phyloP scores from a whole-genome alignment of 306 rosid genomes.

The Prunus davidiana region DNA sequence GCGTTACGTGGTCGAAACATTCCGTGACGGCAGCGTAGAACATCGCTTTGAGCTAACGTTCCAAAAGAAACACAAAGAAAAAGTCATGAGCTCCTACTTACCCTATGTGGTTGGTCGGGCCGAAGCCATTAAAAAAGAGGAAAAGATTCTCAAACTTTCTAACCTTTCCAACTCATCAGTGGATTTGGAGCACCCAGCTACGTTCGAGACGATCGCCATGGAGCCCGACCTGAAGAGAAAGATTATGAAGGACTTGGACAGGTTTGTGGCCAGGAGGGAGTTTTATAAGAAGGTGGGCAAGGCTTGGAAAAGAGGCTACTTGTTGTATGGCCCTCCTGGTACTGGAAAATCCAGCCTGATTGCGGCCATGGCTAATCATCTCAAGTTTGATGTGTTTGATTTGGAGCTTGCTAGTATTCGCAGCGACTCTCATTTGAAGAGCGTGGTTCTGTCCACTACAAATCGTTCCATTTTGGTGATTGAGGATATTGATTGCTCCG shows the following conservation, averaged over 20 bases:
- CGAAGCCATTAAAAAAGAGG: constrained; percentile 7
- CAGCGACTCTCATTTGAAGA: constrained; percentile 23
- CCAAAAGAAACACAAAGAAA: constrained; percentile 26
- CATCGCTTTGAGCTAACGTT: constrained; percentile 26
- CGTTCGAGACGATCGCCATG: constrained; percentile 39
- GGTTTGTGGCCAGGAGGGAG: too few species aligned
- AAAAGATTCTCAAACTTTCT: constrained; percentile 28
- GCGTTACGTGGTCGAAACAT: too few species aligned
- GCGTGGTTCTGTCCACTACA: constrained; percentile 21
- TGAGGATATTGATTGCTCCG: constrained; percentile 35
- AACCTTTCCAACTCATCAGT: neutral
- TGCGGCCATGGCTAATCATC: constrained; percentile 52
- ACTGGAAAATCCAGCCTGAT: constrained; percentile 39
- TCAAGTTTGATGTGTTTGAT: constrained; percentile 42
- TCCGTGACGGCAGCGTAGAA: too few species aligned
- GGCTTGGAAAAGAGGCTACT: constrained; percentile 50
- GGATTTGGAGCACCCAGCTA: constrained; percentile 39
- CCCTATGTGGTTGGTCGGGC: constrained; percentile 29
- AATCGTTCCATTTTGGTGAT: constrained; percentile 43
- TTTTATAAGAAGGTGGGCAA: constrained; percentile 8
- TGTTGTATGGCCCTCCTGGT: constrained; percentile 39
- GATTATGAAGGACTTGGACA: neutral
- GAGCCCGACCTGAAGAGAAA: constrained; percentile 28
- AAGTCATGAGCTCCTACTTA: constrained; percentile 23
- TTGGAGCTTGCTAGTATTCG: constrained; percentile 29